These are phyloP conservation scores for Phytophthora foliorum DNA, from an alignment of 352 stramenopile genomes.

Conservation along the genomic window DNA sequence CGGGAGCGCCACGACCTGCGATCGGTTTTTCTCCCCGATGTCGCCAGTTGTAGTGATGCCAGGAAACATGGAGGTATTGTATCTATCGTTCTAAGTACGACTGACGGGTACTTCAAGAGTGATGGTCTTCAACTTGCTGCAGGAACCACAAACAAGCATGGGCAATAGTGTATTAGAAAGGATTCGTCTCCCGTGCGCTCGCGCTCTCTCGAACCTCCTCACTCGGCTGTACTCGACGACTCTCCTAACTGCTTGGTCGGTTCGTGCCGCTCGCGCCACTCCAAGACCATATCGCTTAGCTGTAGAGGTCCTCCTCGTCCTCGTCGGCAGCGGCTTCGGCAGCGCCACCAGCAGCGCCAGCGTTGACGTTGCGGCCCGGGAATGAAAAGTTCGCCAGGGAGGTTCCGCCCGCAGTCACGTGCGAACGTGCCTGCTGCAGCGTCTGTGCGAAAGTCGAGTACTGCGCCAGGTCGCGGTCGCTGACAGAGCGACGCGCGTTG, in stretches of 20 bases:
- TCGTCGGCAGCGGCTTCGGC: conserved; percentile 92
- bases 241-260: conserved; percentile 28
- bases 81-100: conserved; percentile 6
- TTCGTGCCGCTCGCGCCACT: conserved; percentile 22
- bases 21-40: conserved; percentile 32
- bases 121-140: conserved; percentile 1
- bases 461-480: conserved; percentile 97
- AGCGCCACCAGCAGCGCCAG: conserved; percentile 49
- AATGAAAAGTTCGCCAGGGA: conserved; percentile 98
- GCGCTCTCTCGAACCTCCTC: conserved; percentile 24
- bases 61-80: conserved; percentile 7
- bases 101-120: background rate
- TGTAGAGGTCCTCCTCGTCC: conserved; percentile 99
- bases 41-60: conserved; percentile 34
- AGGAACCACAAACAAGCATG: conserved; percentile 22
- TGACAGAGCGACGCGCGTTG: conserved; percentile 97
- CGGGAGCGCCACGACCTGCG: background rate
- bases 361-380: conserved; percentile 76
- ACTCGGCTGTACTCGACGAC: conserved; percentile 24
- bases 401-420: conserved; percentile 93
- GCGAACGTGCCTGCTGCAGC: conserved; percentile 96
- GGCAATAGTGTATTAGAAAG: conserved; percentile 44
- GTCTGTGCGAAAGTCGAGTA: conserved; percentile 91
- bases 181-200: conserved; percentile 26
- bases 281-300: conserved; percentile 66